A percentile compares a stretch with the other conserved stretches of the same genome.
phyloP scores from a whole-genome alignment of 352 stramenopile genomes.

The Phytophthora europaea region DNA sequence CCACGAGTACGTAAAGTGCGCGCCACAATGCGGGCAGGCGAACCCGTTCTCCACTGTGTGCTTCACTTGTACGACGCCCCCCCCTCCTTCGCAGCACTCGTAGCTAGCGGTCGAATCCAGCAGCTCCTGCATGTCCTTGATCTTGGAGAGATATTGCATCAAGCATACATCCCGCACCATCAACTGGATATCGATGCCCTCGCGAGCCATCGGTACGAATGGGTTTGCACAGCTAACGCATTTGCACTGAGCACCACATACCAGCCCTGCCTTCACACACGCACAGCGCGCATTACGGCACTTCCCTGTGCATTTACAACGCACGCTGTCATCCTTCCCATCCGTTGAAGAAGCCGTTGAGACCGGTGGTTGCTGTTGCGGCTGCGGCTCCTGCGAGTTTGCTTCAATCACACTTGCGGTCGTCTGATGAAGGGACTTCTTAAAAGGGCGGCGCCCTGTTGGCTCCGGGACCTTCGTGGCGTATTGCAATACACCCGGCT shows the following conservation, averaged over 20 bases:
- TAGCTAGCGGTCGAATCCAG: slow-evolving; percentile 76
- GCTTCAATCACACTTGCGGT: slow-evolving; percentile 10
- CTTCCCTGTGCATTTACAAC: slow-evolving; percentile 88
- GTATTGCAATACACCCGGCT: slow-evolving; percentile 44
- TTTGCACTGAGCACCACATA: slow-evolving; percentile 85
- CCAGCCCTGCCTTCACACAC: slow-evolving; percentile 83
- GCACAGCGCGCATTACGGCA: slow-evolving; percentile 85
- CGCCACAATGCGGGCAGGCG: slow-evolving; percentile 61
- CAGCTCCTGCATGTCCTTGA: slow-evolving; percentile 88
- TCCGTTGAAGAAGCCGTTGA: slow-evolving; percentile 9
- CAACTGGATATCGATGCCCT: slow-evolving; percentile 74
- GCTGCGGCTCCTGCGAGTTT: slow-evolving; percentile 19
- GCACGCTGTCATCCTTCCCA: slow-evolving; percentile 51
- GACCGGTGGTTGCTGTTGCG: slow-evolving; percentile 5
- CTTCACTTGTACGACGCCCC: slow-evolving; percentile 70
- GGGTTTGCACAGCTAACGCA: slow-evolving; percentile 83
- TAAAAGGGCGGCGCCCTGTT: slow-evolving; percentile 70
- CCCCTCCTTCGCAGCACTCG: slow-evolving; percentile 66
- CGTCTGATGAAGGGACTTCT: slow-evolving; percentile 72
- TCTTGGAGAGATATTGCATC: slow-evolving; percentile 87
- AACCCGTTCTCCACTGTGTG: slow-evolving; percentile 72
- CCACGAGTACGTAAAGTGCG: slow-evolving; percentile 85
- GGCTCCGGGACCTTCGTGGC: slow-evolving; percentile 66
- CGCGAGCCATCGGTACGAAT: slow-evolving; percentile 77
- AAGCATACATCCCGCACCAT: slow-evolving; percentile 81